Base-by-base conservation (phyloP, 108 stramenopile species). In the Stephanodiscus triporus region DNA sequence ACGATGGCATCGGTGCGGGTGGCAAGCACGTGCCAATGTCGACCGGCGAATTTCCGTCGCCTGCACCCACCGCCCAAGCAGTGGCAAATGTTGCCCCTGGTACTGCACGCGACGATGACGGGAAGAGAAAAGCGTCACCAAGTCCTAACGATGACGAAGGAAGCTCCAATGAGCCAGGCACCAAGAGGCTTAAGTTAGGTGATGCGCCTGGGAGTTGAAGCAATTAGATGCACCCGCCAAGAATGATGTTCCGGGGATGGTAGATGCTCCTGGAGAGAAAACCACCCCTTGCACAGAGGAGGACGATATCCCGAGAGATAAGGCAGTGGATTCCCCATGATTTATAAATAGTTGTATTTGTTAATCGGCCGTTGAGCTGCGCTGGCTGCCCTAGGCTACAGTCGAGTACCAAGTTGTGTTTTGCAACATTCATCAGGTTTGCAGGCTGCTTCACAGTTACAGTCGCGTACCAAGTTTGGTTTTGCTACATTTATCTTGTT, bases 1-100 rank as follows among this genome's bases (percentile, higher is more conserved):
- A 91, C 17, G 82, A 75, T 49, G 93, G 93, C 6, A 89, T 95
- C 36, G 67, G 84, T 48, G 80, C 93, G 23, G 87, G 90, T 23
- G 92, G 80, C 9, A 78, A 86, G 50, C 76, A 68, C 17, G 67
- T 68, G 36, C 58, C 76, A 38, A 36, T 77, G 62, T 55, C 76
- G 22, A 36, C 54, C 23, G 67, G 68, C n/a, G 68, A 68, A 27
- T 77, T 69, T 43, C 27, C 32, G 68, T 72, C 42, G 68, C 76
- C 54, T 26, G 19, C 59, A 3, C 17, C 58, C 8, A 30, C 45
- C 1, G 24, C 29, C 11, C 59, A 54, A 56, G 8, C 37, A 49
- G 48, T 48, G 13, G 20, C 68, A 7, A 51, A 55, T 32, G 61
- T 20, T 43, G 67, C 50, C 45, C 62, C 60, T 6, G 68, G 53